Evolutionary conservation across 352 stramenopile genomes (phyloP), one percentile per base, ranked within the genome.

Genomic region (Phytophthora uliginosa): DNA sequence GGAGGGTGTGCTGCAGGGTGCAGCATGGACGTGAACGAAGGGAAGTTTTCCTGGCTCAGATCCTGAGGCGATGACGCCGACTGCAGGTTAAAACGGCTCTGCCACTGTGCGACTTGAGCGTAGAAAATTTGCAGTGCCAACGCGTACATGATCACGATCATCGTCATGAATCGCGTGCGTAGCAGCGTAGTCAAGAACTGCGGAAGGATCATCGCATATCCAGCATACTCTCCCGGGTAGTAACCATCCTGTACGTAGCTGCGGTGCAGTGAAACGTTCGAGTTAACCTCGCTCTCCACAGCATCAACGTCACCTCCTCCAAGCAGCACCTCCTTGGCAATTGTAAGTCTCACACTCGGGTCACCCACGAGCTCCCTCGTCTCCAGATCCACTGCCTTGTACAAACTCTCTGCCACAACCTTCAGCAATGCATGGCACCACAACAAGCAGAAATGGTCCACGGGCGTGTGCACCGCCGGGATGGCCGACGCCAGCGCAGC

Each of bases 361-460:
- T 76, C 74, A 50, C 71, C 81, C 52, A 92, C 59, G 2, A 95
- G 56, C 7, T 82, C 73, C 3, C 74, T 77, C 2, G 73, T 86
- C 2, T 85, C 64, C 0, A 73, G 56, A 63, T 97, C 83, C 8
- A 95, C 77, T 0, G 86, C 70, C n/a, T 79, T 83, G 45, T 89
- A 73, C 59, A 96, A 72, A 56, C 87, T 94, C 34, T 80, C 59
- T 0, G 88, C 86, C 4, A 97, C 77, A 34, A 70, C 69, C 26
- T 90, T 78, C 13, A 97, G 73, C 33, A 97, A 73, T 33, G 96
- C 84, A 71, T 95, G 85, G 63, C 91, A 97, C 91, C 91, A 97
- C 22, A 95, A 67, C 62, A 97, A 67, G 60, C 90, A 94, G 20
- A 93, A 75, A 48, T 97, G 91, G 57, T 96, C 91, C 52, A 96